Base-by-base conservation (phyloP, 306 rosid species). In the Argentina anserina region DNA sequence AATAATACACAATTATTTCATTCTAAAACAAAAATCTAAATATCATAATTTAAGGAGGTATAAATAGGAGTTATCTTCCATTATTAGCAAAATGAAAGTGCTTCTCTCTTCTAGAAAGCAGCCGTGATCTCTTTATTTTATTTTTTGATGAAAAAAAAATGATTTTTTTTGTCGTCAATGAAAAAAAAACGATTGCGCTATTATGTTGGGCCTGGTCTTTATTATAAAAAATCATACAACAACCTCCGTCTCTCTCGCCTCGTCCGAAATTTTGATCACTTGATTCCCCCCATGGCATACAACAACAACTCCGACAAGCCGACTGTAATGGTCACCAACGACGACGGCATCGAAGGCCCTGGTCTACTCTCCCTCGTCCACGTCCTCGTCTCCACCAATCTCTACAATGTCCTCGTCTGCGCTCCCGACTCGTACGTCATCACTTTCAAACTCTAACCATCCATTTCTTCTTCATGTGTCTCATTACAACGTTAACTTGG, bases 341-440 rank as follows among this genome's bases (percentile, higher is more conserved):
- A 94, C 83, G 99, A 94, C 37, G 99, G 99, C 25, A 91, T 94
- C 71, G 91, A 94, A 20, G 99, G 93, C 8, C 89, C 97, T 13
- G 99, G 99, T 9, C 86, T 94, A 14, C 87, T 84, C 75, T 84
- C 97, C 59, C 67, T 94, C 80, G 99, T 94, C 72, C 81, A 75
- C 3, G 88, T 78, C n/a, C 90, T 91, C 56, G 96, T 88, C 71
- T 75, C 81, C 80, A 42, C 96, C 52, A 75, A 71, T 61, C 90
- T 78, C 47, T 94, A 81, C 82, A 79, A 79, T 73, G 33, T 94
- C 63, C 88, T 75, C 58, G 97, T 94, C 45, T 94, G 93, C 79
- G 97, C 97, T 29, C 99, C 99, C 15, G 97, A 91, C 71, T 83
- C 96, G 98, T 91, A 77, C 58, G 84, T 77, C 6, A 6, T 65